Evolutionary conservation across 768 basidiomycete species (phyloP).

Genomic region (Hysterangium stoloniferum): DNA sequence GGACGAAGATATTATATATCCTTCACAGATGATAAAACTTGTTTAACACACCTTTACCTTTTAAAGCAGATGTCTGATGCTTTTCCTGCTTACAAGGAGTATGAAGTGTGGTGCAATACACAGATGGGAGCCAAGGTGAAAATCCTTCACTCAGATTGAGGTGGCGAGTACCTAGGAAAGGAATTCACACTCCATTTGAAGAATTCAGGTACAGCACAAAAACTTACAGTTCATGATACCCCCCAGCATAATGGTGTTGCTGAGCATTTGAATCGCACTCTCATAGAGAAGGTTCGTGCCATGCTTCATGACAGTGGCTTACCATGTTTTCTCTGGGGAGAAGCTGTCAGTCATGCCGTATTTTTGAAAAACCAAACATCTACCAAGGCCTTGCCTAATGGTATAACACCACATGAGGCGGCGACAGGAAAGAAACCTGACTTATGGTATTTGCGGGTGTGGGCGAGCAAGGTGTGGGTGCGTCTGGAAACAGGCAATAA

Average conservation of each 20-base stretch:
- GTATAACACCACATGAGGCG: conserved; percentile 19
- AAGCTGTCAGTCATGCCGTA: conserved; percentile 26
- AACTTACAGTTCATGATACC: conserved; percentile 30
- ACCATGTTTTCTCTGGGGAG: conserved; percentile 32
- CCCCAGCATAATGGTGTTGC: conserved; percentile 39
- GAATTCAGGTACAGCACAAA: conserved; percentile 21
- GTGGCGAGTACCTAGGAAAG: neutral
- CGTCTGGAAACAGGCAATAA: too few relatives aligned
- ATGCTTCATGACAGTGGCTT: conserved; percentile 30
- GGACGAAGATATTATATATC: conserved; percentile 7
- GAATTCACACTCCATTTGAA: neutral
- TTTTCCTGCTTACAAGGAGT: conserved; percentile 24
- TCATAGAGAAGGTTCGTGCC: conserved; percentile 28
- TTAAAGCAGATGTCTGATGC: conserved; percentile 15
- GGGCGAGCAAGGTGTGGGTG: neutral
- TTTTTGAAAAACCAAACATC: conserved; percentile 32
- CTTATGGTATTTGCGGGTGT: neutral
- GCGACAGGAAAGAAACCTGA: neutral
- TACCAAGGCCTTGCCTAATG: conserved; percentile 20
- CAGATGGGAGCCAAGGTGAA: conserved; percentile 25
- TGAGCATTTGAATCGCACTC: conserved; percentile 25
- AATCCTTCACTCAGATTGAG: conserved; percentile 21
- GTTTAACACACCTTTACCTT: neutral
- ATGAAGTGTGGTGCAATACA: conserved; percentile 26
- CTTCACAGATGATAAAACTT: conserved; percentile 12